phyloP scores from a whole-genome alignment of 305 asterid genomes.

The Fraxinus greggii region DNA sequence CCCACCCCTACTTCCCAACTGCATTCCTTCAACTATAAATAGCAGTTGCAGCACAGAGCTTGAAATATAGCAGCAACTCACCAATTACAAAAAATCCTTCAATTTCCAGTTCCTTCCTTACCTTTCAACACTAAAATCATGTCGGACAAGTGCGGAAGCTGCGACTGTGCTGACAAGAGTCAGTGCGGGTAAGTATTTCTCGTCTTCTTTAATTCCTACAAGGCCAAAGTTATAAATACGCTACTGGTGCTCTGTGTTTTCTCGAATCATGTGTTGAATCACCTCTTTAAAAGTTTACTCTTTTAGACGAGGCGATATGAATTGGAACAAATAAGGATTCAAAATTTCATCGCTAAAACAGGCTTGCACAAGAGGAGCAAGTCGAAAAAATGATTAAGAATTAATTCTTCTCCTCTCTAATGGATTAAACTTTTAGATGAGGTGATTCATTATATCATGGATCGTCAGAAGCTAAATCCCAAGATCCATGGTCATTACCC shows the following conservation, averaged over 20 bases:
- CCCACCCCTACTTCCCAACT: background rate
- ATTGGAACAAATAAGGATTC: background rate
- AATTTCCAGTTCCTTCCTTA: background rate
- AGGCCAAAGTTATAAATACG: background rate
- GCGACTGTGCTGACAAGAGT: conserved; percentile 48
- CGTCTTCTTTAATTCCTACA: background rate
- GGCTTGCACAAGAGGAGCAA: background rate
- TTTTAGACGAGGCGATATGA: background rate
- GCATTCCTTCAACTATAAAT: conserved; percentile 48
- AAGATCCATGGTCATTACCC: background rate
- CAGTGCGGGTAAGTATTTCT: conserved; percentile 52
- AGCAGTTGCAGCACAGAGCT: conserved; percentile 15
- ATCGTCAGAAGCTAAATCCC: background rate
- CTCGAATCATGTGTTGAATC: background rate
- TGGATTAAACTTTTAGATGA: conserved; percentile 3
- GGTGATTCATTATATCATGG: background rate
- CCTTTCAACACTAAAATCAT: conserved; percentile 25
- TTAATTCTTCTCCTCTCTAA: background rate
- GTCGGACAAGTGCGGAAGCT: conserved; percentile 61
- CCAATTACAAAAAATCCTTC: background rate
- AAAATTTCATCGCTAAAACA: background rate
- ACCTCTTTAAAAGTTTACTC: conserved; percentile 8
- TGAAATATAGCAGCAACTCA: conserved; percentile 25
- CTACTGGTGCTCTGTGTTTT: background rate
- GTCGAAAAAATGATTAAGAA: background rate